A percentile compares a stretch with the other conserved stretches of the same genome.
Evolutionary conservation across 306 rosid genomes (phyloP).

Genomic region (Hippophae tibetana): DNA sequence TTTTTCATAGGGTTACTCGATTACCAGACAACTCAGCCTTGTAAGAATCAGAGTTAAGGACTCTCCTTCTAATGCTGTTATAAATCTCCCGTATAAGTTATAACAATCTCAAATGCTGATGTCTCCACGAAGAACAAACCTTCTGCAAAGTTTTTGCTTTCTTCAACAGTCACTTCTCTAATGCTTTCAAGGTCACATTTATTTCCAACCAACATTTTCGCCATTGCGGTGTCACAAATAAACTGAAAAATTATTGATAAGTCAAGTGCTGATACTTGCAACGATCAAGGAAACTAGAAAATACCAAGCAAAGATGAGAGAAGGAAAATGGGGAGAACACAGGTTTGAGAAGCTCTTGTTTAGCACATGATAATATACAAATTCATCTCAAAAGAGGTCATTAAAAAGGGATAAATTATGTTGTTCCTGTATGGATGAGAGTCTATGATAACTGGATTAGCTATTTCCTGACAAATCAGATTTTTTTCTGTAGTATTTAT

Average conservation of each 20-base stretch:
- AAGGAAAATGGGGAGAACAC: too few relatives aligned
- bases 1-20: constrained; percentile 46
- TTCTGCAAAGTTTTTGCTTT: constrained; percentile 73
- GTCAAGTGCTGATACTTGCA: too few relatives aligned
- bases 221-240: constrained; percentile 65
- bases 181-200: constrained; percentile 83
- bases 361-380: too few relatives aligned
- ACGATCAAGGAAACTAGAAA: too few relatives aligned
- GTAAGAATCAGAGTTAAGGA: constrained; percentile 66
- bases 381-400: too few relatives aligned
- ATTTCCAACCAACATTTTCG: constrained; percentile 85
- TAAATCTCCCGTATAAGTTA: constrained; percentile 74
- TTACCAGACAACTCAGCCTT: constrained; percentile 77
- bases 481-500: too few relatives aligned
- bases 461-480: too few relatives aligned
- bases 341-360: too few relatives aligned
- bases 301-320: too few relatives aligned
- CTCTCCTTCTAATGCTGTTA: constrained; percentile 69
- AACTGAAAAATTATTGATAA: constrained; percentile 32
- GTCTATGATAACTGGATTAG: too few relatives aligned
- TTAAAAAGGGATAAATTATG: too few relatives aligned
- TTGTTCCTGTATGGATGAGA: too few relatives aligned
- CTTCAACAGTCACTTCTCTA: constrained; percentile 70
- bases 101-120: constrained; percentile 81
- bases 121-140: constrained; percentile 92